phyloP scores from a whole-genome alignment of 331 rosid genomes.

The Erythrophleum ivorense region DNA sequence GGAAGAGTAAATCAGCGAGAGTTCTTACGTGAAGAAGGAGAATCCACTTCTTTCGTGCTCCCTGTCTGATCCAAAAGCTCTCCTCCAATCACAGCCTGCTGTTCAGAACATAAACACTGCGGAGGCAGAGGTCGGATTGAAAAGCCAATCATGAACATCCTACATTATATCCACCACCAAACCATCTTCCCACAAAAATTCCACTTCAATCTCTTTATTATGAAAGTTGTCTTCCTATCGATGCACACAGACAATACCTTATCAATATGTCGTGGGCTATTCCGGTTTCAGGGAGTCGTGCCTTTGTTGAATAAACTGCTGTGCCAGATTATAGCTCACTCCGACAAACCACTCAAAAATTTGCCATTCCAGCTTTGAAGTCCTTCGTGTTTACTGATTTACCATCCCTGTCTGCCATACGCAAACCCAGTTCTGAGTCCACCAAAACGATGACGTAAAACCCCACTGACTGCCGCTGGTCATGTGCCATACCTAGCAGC shows the following conservation, averaged over 20 bases:
- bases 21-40: constrained; percentile 67
- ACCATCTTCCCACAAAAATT: constrained; percentile 95
- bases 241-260: constrained; percentile 51
- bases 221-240: constrained; percentile 62
- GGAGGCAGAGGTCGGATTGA: constrained; percentile 50
- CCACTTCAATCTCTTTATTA: constrained; percentile 76
- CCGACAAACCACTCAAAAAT: constrained; percentile 62
- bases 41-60: constrained; percentile 43
- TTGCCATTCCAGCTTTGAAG: constrained; percentile 19
- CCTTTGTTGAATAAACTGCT: constrained; percentile 50
- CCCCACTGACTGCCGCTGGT: constrained; percentile 62
- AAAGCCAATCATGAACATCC: constrained; percentile 91
- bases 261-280: constrained; percentile 64
- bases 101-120: constrained; percentile 77
- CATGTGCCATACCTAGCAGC: constrained; percentile 59
- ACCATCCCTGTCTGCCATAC: constrained; percentile 63
- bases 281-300: constrained; percentile 63
- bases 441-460: constrained; percentile 61
- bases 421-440: constrained; percentile 58
- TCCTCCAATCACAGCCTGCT: constrained; percentile 85
- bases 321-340: constrained; percentile 51
- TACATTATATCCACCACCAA: constrained; percentile 88
- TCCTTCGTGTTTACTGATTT: background rate
- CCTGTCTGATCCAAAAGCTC: constrained; percentile 42
- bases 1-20: constrained; percentile 41